These are phyloP conservation scores for Kazachstania kunashirensis DNA, from an alignment of 805 yeast species.

Conservation along the genomic window DNA sequence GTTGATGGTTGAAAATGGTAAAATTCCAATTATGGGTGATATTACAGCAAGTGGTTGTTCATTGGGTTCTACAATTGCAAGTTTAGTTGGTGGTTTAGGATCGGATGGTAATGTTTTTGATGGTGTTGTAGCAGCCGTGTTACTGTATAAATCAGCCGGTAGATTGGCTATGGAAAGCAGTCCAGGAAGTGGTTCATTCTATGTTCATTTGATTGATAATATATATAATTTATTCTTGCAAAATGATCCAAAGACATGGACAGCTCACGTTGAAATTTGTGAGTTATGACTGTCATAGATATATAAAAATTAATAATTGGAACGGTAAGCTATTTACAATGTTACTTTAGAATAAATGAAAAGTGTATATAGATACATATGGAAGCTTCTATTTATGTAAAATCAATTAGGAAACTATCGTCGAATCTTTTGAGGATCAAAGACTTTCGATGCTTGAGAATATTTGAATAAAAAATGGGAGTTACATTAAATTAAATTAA, in stretches of 20 bases:
- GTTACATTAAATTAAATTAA: slow-evolving; percentile 19
- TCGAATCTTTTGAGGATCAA: too few species aligned
- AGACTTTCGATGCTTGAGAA: too few species aligned
- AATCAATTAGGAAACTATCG: not conserved
- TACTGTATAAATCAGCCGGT: slow-evolving; percentile 54
- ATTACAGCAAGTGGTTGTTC: slow-evolving; percentile 83
- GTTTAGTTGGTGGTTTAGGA: slow-evolving; percentile 41
- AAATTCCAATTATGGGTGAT: slow-evolving; percentile 50
- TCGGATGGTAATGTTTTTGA: slow-evolving; percentile 29
- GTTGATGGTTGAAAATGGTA: slow-evolving; percentile 39
- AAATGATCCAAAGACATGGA: slow-evolving; percentile 22
- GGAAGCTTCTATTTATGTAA: not conserved
- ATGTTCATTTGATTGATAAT: slow-evolving; percentile 25
- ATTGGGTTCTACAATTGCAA: slow-evolving; percentile 60
- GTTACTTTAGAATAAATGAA: not conserved
- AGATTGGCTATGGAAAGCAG: slow-evolving; percentile 36
- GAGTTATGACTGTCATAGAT: not conserved
- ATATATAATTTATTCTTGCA: slow-evolving; percentile 19
- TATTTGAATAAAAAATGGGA: not conserved
- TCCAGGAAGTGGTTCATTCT: slow-evolving; percentile 31
- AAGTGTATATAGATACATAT: not conserved
- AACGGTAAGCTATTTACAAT: not conserved
- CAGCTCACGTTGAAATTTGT: slow-evolving; percentile 8
- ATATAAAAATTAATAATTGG: not conserved
- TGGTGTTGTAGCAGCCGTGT: slow-evolving; percentile 47